Base-by-base conservation (phyloP, 257 asterid genomes). In the Solanum rostratum region DNA sequence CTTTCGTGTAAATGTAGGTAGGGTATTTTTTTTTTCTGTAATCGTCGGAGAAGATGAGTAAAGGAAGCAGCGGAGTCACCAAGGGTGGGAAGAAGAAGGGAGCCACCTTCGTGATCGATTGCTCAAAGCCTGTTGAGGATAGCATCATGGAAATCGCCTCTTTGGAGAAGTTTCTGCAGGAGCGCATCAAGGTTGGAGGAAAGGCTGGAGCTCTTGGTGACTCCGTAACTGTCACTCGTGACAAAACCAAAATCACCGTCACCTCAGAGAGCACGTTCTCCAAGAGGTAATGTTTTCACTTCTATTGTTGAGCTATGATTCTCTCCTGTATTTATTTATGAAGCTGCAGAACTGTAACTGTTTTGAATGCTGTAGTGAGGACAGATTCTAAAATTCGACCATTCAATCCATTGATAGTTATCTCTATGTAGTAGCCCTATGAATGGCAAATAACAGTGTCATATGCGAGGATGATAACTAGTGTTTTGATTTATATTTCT, bases 161-260 rank as follows among this genome's bases (percentile, higher is more conserved):
- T 0, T 76, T 90, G 84, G 92, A 90, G 84, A 90, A 90, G 83
- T 90, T 87, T 87, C 91, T 90, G 12, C 92, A 90, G 82, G 92
- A 90, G 74, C 87, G 92, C 55, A 90, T 90, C 85, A 90, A 90
- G 55, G 92, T 90, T n/a, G 92, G 91, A 43, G 92, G 92, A 24
- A 90, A 90, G 80, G 70, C 92, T 54, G 92, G 91, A 27, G 91
- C 91, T 14, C 89, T 90, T 12, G 92, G 92, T 13, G 92, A 90
- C 33, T 68, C 91, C 16, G 92, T 90, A 45, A 86, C 89, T 57
- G 84, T 90, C 43, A 59, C 84, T 16, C 92, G 92, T 53, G 92
- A 90, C 55, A 90, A 90, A 85, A 85, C 84, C 55, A 90, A 90
- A 87, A 85, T 90, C 70, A 87, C 90, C 29, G 91, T 90, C 78